These are phyloP conservation scores for Conoideocrella luteorostrata DNA, from an alignment of 2,329 filamentous ascomycete genomes.

Conservation along the genomic window DNA sequence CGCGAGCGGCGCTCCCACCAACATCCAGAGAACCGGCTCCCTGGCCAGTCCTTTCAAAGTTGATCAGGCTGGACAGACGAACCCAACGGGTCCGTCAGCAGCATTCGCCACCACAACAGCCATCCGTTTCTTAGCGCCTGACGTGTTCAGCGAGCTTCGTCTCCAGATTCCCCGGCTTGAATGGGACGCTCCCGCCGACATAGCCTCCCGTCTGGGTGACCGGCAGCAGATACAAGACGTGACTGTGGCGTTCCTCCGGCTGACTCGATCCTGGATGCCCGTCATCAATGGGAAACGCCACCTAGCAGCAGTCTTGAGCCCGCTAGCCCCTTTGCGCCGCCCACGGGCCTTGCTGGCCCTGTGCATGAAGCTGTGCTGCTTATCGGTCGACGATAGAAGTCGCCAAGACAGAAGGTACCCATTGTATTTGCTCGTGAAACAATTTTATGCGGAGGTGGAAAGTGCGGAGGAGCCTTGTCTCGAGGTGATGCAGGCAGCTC, in stretches of 20 bases:
- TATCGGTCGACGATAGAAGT: not conserved
- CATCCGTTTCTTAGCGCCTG: not conserved
- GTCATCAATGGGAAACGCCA: not conserved
- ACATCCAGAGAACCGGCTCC: too few relatives aligned
- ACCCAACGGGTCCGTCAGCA: not conserved
- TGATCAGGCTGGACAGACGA: not conserved
- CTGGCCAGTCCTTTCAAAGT: too few relatives aligned
- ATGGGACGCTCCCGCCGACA: not conserved
- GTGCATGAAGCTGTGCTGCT: slow-evolving; percentile 1
- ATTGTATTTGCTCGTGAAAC: not conserved
- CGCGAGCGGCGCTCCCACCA: too few relatives aligned
- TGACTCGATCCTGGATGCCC: not conserved
- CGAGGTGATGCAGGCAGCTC: slow-evolving; percentile 9
- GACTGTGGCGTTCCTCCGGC: not conserved
- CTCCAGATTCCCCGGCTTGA: not conserved
- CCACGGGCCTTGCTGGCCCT: not conserved
- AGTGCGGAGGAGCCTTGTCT: not conserved
- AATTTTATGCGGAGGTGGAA: not conserved
- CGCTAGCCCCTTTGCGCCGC: not conserved
- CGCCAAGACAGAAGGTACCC: not conserved
- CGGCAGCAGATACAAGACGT: slow-evolving; percentile 1
- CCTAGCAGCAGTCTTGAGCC: not conserved
- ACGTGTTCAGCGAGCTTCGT: not conserved
- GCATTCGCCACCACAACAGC: not conserved
- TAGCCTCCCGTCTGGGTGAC: not conserved